Evolutionary conservation across 2,329 filamentous ascomycete species (phyloP).

Genomic region (Cercospora brassicicola): DNA sequence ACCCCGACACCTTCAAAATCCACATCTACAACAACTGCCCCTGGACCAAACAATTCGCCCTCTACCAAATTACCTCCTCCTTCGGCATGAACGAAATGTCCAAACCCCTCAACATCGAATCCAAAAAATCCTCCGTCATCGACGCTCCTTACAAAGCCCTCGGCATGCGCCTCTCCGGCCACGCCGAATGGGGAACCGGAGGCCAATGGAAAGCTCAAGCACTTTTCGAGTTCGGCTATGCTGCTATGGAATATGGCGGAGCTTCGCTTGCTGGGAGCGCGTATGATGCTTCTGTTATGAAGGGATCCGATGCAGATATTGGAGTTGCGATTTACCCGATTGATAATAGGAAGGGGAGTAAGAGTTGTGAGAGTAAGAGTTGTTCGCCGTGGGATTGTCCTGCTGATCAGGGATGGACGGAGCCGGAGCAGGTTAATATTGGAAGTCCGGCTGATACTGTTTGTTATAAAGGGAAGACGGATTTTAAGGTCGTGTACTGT

Average conservation of each 20-base stretch:
- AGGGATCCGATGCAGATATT: constrained; percentile 30
- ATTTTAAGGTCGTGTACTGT: constrained; percentile 35
- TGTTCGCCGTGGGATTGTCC: constrained; percentile 31
- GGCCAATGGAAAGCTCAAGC: constrained; percentile 33
- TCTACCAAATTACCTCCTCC: constrained; percentile 31
- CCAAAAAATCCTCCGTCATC: constrained; percentile 23
- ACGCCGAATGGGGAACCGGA: constrained; percentile 32
- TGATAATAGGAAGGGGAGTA: constrained; percentile 25
- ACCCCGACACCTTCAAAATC: constrained; percentile 30
- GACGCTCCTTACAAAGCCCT: constrained; percentile 28
- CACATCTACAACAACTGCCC: constrained; percentile 34
- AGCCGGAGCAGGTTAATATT: constrained; percentile 27
- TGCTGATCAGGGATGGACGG: constrained; percentile 32
- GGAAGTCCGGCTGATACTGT: constrained; percentile 36
- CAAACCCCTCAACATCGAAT: constrained; percentile 22
- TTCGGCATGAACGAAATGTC: constrained; percentile 32
- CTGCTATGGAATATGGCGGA: constrained; percentile 20
- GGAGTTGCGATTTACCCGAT: constrained; percentile 30
- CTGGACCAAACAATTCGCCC: constrained; percentile 30
- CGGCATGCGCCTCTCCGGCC: constrained; percentile 35
- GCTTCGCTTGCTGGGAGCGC: constrained; percentile 27
- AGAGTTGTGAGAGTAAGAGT: constrained; percentile 29
- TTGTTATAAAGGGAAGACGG: constrained; percentile 35
- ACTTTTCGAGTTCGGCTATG: constrained; percentile 37
- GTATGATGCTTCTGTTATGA: constrained; percentile 34